Conservation (phyloP, 2,329 filamentous ascomycete species). For the Fusarium equiseti region DNA sequence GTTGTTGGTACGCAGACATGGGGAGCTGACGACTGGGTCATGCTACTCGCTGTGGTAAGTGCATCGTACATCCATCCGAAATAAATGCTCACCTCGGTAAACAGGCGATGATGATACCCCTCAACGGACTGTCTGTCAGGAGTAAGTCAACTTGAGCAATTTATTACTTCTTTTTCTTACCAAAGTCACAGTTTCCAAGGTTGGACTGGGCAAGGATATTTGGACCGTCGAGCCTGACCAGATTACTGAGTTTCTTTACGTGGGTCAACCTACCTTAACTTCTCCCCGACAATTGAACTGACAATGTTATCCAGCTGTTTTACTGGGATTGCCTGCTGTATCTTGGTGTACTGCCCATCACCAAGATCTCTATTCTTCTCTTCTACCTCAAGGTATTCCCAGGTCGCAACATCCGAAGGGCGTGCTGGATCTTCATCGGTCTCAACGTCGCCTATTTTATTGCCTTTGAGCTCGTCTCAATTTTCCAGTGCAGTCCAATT, state of each 20-base stretch:
- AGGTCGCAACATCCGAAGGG: not conserved
- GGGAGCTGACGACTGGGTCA: constrained; percentile 25
- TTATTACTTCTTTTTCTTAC: rapidly evolving
- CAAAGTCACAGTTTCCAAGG: not conserved
- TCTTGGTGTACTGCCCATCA: not conserved
- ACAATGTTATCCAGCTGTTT: not conserved
- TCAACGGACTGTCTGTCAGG: constrained; percentile 9
- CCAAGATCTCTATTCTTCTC: constrained; percentile 19
- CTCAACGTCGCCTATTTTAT: constrained; percentile 40
- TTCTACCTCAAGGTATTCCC: constrained; percentile 30
- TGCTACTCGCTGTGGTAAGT: constrained; percentile 26
- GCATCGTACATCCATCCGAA: rapidly evolving
- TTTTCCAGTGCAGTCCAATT: constrained; percentile 63
- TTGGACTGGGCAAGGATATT: constrained; percentile 12
- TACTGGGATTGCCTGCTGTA: constrained; percentile 23
- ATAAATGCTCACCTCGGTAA: not conserved
- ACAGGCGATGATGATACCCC: constrained; percentile 19
- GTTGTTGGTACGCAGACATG: constrained; percentile 15
- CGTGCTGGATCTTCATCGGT: constrained; percentile 27
- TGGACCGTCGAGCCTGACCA: constrained; percentile 19
- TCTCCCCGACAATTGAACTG: not conserved
- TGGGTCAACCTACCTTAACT: not conserved
- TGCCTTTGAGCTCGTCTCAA: constrained; percentile 49
- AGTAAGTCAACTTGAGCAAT: not conserved
- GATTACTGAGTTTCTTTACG: constrained; percentile 21